These are phyloP conservation scores for Mimosa pudica DNA, from an alignment of 306 rosid species.

Conservation along the genomic window DNA sequence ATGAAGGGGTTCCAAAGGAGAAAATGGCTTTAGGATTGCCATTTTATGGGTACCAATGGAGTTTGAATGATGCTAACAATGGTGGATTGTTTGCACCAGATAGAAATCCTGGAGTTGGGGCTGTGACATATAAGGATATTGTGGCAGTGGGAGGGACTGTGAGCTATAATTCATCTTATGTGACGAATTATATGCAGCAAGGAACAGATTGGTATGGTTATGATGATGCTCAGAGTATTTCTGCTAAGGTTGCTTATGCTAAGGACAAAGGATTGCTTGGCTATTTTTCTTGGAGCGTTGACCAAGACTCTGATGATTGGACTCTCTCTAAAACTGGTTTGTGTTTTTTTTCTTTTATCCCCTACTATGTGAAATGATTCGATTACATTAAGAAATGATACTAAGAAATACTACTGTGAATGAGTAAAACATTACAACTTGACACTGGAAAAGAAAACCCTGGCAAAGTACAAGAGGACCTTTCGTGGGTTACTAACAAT, in stretches of 20 bases:
- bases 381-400: no score
- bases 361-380: no score
- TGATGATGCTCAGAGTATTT: slow-evolving; percentile 47
- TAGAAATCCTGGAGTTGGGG: slow-evolving; percentile 10
- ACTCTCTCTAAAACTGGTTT: slow-evolving; percentile 42
- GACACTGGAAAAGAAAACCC: no score
- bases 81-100: slow-evolving; percentile 43
- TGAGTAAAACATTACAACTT: no score
- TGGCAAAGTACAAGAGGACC: no score
- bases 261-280: slow-evolving; percentile 39
- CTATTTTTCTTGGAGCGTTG: slow-evolving; percentile 41
- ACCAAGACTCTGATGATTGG: slow-evolving; percentile 37
- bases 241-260: slow-evolving; percentile 44
- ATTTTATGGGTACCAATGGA: slow-evolving; percentile 53
- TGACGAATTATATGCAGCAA: slow-evolving; percentile 42
- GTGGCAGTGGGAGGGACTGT: not conserved
- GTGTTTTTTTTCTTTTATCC: not conserved
- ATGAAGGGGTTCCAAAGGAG: slow-evolving; percentile 21
- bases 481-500: no score
- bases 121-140: slow-evolving; percentile 29
- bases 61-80: slow-evolving; percentile 7
- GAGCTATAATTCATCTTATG: slow-evolving; percentile 40
- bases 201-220: slow-evolving; percentile 50
- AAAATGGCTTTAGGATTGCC: slow-evolving; percentile 50
- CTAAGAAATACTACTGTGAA: no score